These are phyloP conservation scores for Fusarium succisae DNA, from an alignment of 2,329 filamentous ascomycete species.

Conservation along the genomic window DNA sequence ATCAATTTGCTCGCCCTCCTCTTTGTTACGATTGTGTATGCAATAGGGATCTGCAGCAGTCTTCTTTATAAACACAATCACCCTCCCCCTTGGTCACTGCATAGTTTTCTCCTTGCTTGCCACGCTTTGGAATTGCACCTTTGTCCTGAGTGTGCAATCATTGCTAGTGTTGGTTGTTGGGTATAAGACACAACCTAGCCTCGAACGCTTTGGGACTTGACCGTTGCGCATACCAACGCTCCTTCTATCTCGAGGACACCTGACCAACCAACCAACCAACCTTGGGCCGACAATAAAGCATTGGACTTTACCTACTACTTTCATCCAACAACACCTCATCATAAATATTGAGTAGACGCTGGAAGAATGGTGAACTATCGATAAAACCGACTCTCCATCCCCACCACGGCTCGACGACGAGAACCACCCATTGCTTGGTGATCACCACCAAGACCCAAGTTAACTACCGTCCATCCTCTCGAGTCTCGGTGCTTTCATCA, in stretches of 20 bases:
- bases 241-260: slow-evolving; percentile 13
- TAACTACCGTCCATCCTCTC: not conserved
- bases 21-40: slow-evolving; percentile 8
- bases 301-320: not conserved
- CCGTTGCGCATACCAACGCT: slow-evolving; percentile 2
- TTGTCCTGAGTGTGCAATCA: not conserved
- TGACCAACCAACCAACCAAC: not conserved
- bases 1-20: slow-evolving; percentile 14
- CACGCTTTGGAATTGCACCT: not conserved
- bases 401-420: slow-evolving; percentile 4
- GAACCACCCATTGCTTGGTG: not conserved
- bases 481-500: slow-evolving; percentile 10
- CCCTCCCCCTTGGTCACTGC: not conserved
- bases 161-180: not conserved
- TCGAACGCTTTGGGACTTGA: not conserved
- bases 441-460: not conserved
- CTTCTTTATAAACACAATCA: slow-evolving; percentile 1
- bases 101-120: not conserved
- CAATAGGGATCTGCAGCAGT: slow-evolving; percentile 14
- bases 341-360: not conserved
- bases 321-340: not conserved
- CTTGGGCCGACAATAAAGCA: not conserved
- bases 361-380: slow-evolving; percentile 22
- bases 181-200: not conserved
- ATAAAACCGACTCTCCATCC: not conserved